These are phyloP conservation scores for Alternaria dauci DNA, from an alignment of 2,329 filamentous ascomycete species.

Conservation along the genomic window DNA sequence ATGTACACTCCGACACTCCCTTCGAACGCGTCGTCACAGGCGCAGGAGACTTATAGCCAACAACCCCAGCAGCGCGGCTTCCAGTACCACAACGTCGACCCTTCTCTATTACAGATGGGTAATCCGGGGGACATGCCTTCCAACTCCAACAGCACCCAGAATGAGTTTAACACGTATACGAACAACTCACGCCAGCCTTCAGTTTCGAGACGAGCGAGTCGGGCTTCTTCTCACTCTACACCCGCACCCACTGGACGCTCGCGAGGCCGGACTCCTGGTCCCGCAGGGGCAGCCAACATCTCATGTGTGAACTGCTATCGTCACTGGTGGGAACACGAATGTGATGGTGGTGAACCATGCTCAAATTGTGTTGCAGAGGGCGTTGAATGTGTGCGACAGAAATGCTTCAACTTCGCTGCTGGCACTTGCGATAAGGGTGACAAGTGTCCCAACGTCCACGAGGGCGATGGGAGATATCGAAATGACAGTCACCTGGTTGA, in stretches of 20 bases:
- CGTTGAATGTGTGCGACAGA: background rate
- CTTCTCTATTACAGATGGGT: background rate
- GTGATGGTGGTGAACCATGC: background rate
- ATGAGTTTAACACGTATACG: background rate
- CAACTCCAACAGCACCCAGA: background rate
- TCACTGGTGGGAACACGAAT: constrained; percentile 2
- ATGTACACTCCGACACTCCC: background rate
- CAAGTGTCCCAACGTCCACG: background rate
- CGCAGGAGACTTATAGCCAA: background rate
- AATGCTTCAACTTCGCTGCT: constrained; percentile 2
- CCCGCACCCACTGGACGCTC: background rate
- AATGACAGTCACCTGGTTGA: background rate
- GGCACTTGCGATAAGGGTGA: background rate
- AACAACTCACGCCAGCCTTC: background rate
- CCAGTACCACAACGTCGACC: background rate
- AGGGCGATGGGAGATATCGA: background rate
- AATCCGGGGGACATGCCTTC: background rate
- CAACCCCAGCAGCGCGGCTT: background rate
- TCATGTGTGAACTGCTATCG: constrained; percentile 4
- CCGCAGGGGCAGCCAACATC: background rate
- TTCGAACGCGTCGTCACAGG: background rate
- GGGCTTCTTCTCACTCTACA: background rate
- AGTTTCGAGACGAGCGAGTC: background rate
- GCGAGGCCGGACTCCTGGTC: background rate
- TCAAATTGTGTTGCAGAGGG: background rate